These are phyloP conservation scores for Penicillium paradoxum DNA, from an alignment of 495 filamentous ascomycete genomes.

Conservation along the genomic window DNA sequence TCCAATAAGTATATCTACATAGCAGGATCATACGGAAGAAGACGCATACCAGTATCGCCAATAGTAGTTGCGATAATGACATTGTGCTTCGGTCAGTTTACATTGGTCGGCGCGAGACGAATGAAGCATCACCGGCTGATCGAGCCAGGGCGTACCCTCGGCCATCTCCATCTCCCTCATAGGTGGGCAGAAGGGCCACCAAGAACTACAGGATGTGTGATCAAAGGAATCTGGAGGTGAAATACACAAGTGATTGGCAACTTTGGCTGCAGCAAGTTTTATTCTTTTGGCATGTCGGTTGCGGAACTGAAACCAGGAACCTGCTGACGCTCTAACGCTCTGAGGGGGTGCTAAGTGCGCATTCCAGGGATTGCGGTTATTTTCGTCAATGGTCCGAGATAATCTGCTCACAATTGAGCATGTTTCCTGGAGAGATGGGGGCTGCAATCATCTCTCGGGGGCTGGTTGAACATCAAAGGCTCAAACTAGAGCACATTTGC, in stretches of 20 bases:
- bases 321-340: background rate
- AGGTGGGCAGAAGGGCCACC: background rate
- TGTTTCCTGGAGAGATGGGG: constrained; percentile 10
- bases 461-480: background rate
- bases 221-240: background rate
- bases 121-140: constrained; percentile 45
- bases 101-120: constrained; percentile 42
- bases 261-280: background rate
- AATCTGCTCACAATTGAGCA: constrained; percentile 31
- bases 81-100: constrained; percentile 42
- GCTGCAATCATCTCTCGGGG: background rate
- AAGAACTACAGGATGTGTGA: background rate
- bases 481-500: constrained; percentile 5
- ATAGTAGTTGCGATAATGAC: constrained; percentile 37
- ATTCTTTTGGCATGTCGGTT: background rate
- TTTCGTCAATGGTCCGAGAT: constrained; percentile 5
- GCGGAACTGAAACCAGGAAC: constrained; percentile 6
- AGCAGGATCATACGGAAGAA: background rate
- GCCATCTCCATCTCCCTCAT: constrained; percentile 21
- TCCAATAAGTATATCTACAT: background rate
- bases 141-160: constrained; percentile 35
- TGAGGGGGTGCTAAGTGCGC: background rate
- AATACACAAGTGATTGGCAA: background rate
- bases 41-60: constrained; percentile 46
- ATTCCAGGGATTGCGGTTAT: constrained; percentile 3